These are phyloP conservation scores for Phascolomyces articulosus DNA, from an alignment of 371 early-diverging fungal genomes.

Conservation along the genomic window DNA sequence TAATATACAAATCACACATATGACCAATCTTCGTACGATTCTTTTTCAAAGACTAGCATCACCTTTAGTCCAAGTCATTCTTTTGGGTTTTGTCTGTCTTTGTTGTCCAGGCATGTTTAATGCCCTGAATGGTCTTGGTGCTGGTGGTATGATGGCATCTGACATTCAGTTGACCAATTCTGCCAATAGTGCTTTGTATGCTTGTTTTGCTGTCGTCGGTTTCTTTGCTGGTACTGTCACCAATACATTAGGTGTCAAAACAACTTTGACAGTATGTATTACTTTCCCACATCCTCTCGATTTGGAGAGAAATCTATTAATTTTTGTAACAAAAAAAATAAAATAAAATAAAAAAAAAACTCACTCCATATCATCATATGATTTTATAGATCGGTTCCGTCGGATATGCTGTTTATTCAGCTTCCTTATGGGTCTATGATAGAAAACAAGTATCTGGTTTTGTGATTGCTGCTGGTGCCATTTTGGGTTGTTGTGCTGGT, in stretches of 20 bases:
- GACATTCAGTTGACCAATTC: constrained; percentile 65
- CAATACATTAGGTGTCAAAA: constrained; percentile 59
- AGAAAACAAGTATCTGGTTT: constrained; percentile 43
- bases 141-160: constrained; percentile 54
- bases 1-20: no score
- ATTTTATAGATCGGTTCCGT: constrained; percentile 37
- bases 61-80: constrained; percentile 68
- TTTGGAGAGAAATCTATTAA: not conserved
- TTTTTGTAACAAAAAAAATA: not conserved
- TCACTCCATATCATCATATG: constrained; percentile 1
- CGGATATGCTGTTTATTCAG: constrained; percentile 63
- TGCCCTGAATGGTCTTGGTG: constrained; percentile 48
- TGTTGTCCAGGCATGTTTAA: constrained; percentile 80
- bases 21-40: not conserved
- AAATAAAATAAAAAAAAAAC: no score
- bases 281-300: not conserved
- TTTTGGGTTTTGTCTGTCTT: constrained; percentile 77
- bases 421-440: constrained; percentile 58
- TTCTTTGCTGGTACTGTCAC: constrained; percentile 65
- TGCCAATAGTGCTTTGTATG: constrained; percentile 72
- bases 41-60: constrained; percentile 5
- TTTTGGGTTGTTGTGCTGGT: constrained; percentile 66
- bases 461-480: constrained; percentile 61
- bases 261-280: constrained; percentile 42
- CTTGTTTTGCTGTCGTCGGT: constrained; percentile 71